phyloP scores from a whole-genome alignment of 805 yeast genomes.

The Starmerella bacillaris region DNA sequence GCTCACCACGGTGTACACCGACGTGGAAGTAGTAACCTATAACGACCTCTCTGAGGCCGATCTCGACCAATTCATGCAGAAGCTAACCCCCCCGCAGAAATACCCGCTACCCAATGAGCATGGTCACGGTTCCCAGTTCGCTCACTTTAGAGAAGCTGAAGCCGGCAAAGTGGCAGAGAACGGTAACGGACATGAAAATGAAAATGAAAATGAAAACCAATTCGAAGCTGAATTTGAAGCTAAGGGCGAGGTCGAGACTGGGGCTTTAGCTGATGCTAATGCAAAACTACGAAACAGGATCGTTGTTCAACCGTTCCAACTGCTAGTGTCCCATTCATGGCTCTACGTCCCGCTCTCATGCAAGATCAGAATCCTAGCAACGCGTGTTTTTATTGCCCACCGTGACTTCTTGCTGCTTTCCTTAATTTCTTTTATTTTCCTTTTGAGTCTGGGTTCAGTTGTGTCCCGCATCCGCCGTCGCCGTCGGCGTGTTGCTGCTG shows the following conservation, averaged over 20 bases:
- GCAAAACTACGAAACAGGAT: too few relatives aligned
- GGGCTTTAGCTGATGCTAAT: not conserved
- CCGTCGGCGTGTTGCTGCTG: conserved; percentile 2
- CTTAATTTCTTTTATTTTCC: not conserved
- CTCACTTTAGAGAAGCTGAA: conserved; percentile 2
- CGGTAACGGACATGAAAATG: too few relatives aligned
- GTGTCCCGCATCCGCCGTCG: conserved; percentile 1
- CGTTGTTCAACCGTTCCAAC: too few relatives aligned
- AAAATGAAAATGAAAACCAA: too few relatives aligned
- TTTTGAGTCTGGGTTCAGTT: not conserved
- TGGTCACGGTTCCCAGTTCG: conserved; percentile 4
- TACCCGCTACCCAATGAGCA: not conserved
- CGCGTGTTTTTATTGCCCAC: not conserved
- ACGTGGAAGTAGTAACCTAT: conserved; percentile 3
- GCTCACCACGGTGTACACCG: conserved; percentile 37
- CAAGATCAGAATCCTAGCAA: not conserved
- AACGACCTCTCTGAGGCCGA: not conserved
- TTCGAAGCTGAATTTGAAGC: conserved; percentile 4
- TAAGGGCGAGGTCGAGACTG: not conserved
- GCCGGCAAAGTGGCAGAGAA: conserved; percentile 3
- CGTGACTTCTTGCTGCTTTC: not conserved
- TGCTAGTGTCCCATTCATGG: not conserved
- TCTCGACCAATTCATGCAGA: conserved; percentile 1
- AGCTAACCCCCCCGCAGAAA: conserved; percentile 4
- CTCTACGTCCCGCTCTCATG: not conserved